Evolutionary conservation across 345 rosid species (phyloP).

Genomic region (Microcos paniculata): DNA sequence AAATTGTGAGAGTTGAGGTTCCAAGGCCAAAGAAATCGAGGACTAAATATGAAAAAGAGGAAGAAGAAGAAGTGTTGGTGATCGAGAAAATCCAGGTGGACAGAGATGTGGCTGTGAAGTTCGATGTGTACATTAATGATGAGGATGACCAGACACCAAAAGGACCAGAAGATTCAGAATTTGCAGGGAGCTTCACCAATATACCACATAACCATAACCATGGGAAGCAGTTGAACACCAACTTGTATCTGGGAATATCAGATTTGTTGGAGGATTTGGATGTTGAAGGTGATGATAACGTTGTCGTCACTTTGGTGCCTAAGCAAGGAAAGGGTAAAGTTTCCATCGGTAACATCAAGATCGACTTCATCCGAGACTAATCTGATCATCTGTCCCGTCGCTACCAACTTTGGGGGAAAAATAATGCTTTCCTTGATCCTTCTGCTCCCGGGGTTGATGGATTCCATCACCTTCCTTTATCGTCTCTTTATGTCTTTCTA

Average conservation of each 20-base stretch:
- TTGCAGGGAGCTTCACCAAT: conserved; percentile 57
- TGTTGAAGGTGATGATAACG: conserved; percentile 47
- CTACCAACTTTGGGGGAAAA: not conserved
- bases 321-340: conserved; percentile 26
- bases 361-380: conserved; percentile 9
- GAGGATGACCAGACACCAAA: conserved; percentile 13
- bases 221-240: conserved; percentile 36
- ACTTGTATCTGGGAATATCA: conserved; percentile 36
- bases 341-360: conserved; percentile 33
- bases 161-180: conserved; percentile 41
- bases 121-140: conserved; percentile 53
- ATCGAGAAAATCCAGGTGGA: conserved; percentile 40
- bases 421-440: not conserved
- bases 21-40: conserved; percentile 48
- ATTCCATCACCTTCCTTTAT: not conserved
- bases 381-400: not conserved
- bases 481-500: not conserved
- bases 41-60: conserved; percentile 48
- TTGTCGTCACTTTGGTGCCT: conserved; percentile 48
- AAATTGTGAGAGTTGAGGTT: conserved; percentile 26
- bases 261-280: conserved; percentile 52
- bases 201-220: conserved; percentile 46
- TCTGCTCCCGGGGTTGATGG: not conserved
- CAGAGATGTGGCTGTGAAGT: conserved; percentile 34
- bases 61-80: conserved; percentile 48